Evolutionary conservation across 1,284 basidiomycete genomes (phyloP).

Genomic region (Rhizopogon parksii): DNA sequence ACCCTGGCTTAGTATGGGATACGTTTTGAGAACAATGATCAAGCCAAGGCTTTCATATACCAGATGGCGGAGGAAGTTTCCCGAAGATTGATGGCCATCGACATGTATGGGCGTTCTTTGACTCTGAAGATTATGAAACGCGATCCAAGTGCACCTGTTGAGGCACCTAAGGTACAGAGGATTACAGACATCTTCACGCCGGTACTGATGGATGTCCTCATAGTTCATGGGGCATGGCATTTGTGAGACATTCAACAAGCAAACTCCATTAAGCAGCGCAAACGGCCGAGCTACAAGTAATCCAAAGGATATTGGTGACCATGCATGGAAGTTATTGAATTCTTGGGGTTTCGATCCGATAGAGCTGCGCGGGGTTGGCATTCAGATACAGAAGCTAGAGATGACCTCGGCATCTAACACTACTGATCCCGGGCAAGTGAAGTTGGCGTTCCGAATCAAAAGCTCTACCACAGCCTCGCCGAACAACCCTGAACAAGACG

Average conservation of each 20-base stretch:
- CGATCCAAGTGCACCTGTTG: conserved; percentile 79
- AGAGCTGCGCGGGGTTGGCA: conserved; percentile 89
- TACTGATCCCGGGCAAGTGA: conserved; percentile 41
- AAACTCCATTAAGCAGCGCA: conserved; percentile 50
- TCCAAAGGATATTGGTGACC: conserved; percentile 62
- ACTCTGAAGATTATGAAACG: conserved; percentile 89
- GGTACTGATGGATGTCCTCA: conserved; percentile 3
- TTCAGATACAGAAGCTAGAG: conserved; percentile 90
- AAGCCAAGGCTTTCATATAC: conserved; percentile 73
- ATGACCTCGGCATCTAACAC: conserved; percentile 22
- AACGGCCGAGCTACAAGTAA: conserved; percentile 71
- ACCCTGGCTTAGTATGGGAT: conserved; percentile 75
- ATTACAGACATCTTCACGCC: conserved; percentile 5
- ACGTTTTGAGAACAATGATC: conserved; percentile 76
- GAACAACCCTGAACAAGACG: not conserved
- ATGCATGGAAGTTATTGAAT: conserved; percentile 72
- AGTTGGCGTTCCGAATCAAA: conserved; percentile 43
- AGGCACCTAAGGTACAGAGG: conserved; percentile 76
- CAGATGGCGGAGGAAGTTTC: conserved; percentile 76
- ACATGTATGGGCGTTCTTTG: conserved; percentile 64
- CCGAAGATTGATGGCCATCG: conserved; percentile 58
- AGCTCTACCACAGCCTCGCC: conserved; percentile 1
- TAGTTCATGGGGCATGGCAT: conserved; percentile 91
- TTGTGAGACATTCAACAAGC: conserved; percentile 81
- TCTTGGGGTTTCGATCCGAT: conserved; percentile 72